phyloP scores from a whole-genome alignment of 352 stramenopile genomes.

The Phytophthora capsici region DNA sequence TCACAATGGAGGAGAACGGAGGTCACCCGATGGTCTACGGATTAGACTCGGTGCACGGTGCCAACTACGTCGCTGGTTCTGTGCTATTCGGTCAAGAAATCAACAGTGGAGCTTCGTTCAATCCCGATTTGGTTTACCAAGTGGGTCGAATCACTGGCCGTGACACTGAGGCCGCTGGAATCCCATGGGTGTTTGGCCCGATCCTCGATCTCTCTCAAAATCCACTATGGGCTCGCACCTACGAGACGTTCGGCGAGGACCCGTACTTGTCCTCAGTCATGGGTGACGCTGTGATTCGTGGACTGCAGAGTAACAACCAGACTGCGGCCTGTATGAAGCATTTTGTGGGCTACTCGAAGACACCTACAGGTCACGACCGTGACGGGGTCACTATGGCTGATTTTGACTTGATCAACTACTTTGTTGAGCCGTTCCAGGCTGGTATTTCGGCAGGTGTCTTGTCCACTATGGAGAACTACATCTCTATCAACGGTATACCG shows the following conservation, averaged over 20 bases:
- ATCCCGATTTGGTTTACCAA: constrained; percentile 70
- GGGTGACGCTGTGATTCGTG: constrained; percentile 69
- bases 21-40: constrained; percentile 84
- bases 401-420: constrained; percentile 86
- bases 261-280: constrained; percentile 78
- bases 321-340: constrained; percentile 90
- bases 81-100: constrained; percentile 91
- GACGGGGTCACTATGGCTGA: constrained; percentile 70
- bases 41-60: constrained; percentile 92
- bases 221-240: constrained; percentile 88
- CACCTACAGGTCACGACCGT: constrained; percentile 80
- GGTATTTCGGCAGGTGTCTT: constrained; percentile 73
- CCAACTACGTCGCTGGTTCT: constrained; percentile 84
- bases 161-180: constrained; percentile 88
- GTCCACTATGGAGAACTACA: constrained; percentile 94
- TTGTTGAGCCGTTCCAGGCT: constrained; percentile 76
- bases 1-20: constrained; percentile 69
- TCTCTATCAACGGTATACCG: constrained; percentile 90
- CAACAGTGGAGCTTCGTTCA: constrained; percentile 90
- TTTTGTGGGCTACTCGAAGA: constrained; percentile 86
- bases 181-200: constrained; percentile 91
- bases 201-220: constrained; percentile 87
- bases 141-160: constrained; percentile 77
- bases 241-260: constrained; percentile 95
- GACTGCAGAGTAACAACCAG: constrained; percentile 76